A percentile compares a stretch with the other conserved stretches of the same genome.
phyloP scores from a whole-genome alignment of 2,329 filamentous ascomycete species.

The Fusarium camptoceras region DNA sequence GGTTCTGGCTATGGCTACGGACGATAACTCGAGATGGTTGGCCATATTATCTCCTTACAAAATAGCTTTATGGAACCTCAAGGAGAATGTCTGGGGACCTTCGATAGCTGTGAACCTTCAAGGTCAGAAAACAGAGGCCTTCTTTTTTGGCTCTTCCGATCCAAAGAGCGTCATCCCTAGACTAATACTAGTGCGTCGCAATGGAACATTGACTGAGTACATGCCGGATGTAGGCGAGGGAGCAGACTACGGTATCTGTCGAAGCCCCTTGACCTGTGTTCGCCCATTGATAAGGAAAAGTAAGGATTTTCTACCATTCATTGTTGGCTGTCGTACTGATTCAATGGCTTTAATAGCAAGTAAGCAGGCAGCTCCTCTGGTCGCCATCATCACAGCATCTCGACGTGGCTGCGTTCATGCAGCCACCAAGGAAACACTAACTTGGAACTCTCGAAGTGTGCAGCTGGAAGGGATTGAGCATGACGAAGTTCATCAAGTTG shows the following conservation, averaged over 20 bases:
- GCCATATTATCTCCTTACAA: conserved; percentile 71
- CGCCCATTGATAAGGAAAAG: conserved; percentile 59
- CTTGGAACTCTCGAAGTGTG: conserved; percentile 65
- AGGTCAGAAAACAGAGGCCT: conserved; percentile 69
- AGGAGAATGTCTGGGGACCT: conserved; percentile 67
- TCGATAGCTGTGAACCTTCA: conserved; percentile 61
- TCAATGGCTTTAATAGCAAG: conserved; percentile 11
- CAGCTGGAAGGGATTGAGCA: conserved; percentile 58
- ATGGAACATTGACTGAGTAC: conserved; percentile 72
- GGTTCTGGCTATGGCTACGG: conserved; percentile 72
- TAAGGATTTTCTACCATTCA: conserved; percentile 45
- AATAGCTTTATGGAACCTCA: conserved; percentile 73
- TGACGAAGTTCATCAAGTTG: conserved; percentile 62
- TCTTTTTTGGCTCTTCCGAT: conserved; percentile 69
- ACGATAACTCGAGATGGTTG: conserved; percentile 72
- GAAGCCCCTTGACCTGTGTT: conserved; percentile 64
- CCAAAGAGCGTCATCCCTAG: conserved; percentile 54
- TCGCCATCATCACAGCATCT: conserved; percentile 59
- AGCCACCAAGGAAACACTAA: conserved; percentile 54
- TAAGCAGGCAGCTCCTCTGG: conserved; percentile 19
- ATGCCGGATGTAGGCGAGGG: conserved; percentile 58
- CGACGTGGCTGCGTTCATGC: conserved; percentile 63
- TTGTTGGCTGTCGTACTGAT: background rate
- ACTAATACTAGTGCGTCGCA: conserved; percentile 71
- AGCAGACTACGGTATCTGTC: conserved; percentile 62